Percentiles rank a stretch among this genome's conserved stretches.
phyloP scores from a whole-genome alignment of 495 filamentous ascomycete species.

The Penicillium longicatenatum region DNA sequence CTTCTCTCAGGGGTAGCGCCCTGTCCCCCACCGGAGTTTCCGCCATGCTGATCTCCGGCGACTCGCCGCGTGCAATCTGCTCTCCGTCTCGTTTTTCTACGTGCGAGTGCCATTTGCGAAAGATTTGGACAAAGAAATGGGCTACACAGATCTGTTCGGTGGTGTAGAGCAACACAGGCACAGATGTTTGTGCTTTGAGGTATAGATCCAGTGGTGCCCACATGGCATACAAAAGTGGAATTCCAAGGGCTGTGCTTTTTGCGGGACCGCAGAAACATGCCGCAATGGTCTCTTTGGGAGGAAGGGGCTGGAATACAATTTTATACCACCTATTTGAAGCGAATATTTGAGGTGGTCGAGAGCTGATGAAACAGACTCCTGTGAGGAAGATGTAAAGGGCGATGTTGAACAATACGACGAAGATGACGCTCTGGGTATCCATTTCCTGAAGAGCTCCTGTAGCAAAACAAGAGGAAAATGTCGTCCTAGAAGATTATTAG shows the following conservation, averaged over 20 bases:
- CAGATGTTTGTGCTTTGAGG: slow-evolving; percentile 52
- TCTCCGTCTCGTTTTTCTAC: slow-evolving; percentile 31
- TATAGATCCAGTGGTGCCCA: slow-evolving; percentile 53
- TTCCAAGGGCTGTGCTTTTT: slow-evolving; percentile 57
- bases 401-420: slow-evolving; percentile 55
- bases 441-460: slow-evolving; percentile 52
- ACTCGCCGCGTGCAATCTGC: slow-evolving; percentile 4
- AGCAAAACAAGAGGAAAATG: slow-evolving; percentile 57
- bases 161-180: slow-evolving; percentile 57
- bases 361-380: slow-evolving; percentile 47
- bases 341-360: slow-evolving; percentile 41
- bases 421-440: slow-evolving; percentile 49
- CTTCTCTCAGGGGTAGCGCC: background rate
- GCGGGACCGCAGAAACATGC: slow-evolving; percentile 60
- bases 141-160: slow-evolving; percentile 59
- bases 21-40: slow-evolving; percentile 9
- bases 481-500: slow-evolving; percentile 38
- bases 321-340: slow-evolving; percentile 22
- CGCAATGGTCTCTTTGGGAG: slow-evolving; percentile 52
- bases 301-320: slow-evolving; percentile 39
- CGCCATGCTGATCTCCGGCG: slow-evolving; percentile 10
- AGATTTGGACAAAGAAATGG: slow-evolving; percentile 55
- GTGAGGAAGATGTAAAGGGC: slow-evolving; percentile 55
- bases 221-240: slow-evolving; percentile 56
- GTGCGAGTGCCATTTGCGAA: slow-evolving; percentile 47